Evolutionary conservation across 345 rosid genomes (phyloP), one percentile per base, ranked within the genome.

Genomic region (Syzygium aqueum): DNA sequence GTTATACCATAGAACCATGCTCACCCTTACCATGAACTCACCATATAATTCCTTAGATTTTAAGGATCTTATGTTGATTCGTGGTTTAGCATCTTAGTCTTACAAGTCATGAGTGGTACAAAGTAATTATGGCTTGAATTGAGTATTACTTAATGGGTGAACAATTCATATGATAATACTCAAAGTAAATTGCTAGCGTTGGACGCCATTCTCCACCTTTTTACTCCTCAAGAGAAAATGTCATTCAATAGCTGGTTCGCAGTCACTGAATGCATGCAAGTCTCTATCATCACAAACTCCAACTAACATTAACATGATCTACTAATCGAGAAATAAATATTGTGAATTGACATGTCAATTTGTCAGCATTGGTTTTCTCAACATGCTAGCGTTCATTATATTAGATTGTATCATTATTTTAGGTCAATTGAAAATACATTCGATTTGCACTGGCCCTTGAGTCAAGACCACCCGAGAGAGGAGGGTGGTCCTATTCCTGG

Each of bases 391-490:
- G 46, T 8, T 0, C 3, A 2, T 2, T 33, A 6, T 43, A 33
- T 67, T 19, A 16, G 4, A 33, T 33, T 8, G 11, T 2, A 67
- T 17, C 5, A 1, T 65, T 40, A 7, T 65, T 65, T 65, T 30
- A 9, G 11, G 11, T 22, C 30, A 30, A 30, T 28, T 8, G 6
- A 10, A 16, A 67, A 43, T 33, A 33, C 12, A 17, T 33, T 4
- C 11, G 46, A 67, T 67, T 33, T 5, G 23, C 23, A 33, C 11
- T 2, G 0, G 12, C 19, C 1, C 1, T 8, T 0, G 11, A 16
- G 46, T 67, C 78, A 43, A 43, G 46, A 43, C 46, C 46, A 43
- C 46, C 46, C 7, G 1, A 43, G 46, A 5, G 46, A 43, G 46
- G 46, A 43, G 46, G 46, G 78, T 2, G 46, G 13, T 33, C 25